Evolutionary conservation across 2,329 filamentous ascomycete genomes (phyloP), one percentile per base, ranked within the genome.

Genomic region (Fusarium sp.): DNA sequence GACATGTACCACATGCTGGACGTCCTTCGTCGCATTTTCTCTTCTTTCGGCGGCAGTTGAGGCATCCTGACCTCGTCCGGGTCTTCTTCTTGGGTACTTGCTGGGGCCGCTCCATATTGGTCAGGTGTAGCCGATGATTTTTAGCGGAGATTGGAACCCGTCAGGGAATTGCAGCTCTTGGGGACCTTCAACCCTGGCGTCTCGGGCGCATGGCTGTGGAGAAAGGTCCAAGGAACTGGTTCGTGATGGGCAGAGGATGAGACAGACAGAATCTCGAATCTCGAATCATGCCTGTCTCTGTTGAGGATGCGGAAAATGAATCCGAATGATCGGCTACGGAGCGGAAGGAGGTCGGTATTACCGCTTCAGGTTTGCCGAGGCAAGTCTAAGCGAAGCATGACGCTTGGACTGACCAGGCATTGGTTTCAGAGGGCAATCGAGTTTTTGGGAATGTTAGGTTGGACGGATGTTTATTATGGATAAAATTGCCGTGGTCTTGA

Each of bases 1-100:
- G 68, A 70, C 82, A 84, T 2, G 80, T 80, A 16, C 81, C 80
- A 50, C 82, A 84, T 3, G 79, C 70, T 8, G 82, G 82, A 1
- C 78, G 80, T 7, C 71, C 71, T 66, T 84, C 82, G 62, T 84
- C 82, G 64, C 82, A 83, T 67, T 83, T 83, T 47, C 82, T 78
- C 78, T 83, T 83, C 74, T 81, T 83, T 38, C 81, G 80, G 9
- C 82, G 81, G 31, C 82, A 83, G 67, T 83, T 83, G 63, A 83
- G 79, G 42, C 82, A 83, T 1, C 82, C 81, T 6, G 80, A 82
- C 27, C 81, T 76, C 16, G 81, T 83, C 18, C 81, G 77, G 50
- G 78, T 81, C 14, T 80, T 78, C 72, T 82, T 82, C 52, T 71
- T 59, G 16, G 47, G 24, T 16, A 29, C 35, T n/a, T 16, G 42